These are phyloP conservation scores for Rosa persica DNA, from an alignment of 306 rosid species.

Conservation along the genomic window DNA sequence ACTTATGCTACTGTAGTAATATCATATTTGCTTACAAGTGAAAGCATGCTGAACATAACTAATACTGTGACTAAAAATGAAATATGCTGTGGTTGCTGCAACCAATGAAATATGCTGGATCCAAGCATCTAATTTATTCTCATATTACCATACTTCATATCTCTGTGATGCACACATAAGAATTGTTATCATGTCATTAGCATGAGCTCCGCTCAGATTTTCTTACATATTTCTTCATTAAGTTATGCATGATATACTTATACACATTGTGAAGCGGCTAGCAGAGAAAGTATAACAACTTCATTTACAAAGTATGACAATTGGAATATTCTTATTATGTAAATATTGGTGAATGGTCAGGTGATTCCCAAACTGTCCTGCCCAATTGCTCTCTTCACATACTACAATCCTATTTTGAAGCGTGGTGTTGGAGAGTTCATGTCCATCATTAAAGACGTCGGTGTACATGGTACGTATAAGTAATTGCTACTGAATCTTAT, in stretches of 20 bases:
- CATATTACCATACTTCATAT: background rate
- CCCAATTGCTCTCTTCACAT: constrained; percentile 82
- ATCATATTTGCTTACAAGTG: background rate
- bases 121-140: background rate
- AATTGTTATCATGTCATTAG: background rate
- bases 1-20: background rate
- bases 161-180: background rate
- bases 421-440: constrained; percentile 74
- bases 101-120: background rate
- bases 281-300: background rate
- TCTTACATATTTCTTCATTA: background rate
- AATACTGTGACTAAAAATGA: background rate
- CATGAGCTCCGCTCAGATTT: background rate
- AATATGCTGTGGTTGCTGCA: background rate
- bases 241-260: background rate
- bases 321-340: constrained; percentile 9
- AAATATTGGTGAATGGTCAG: constrained; percentile 41
- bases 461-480: constrained; percentile 60
- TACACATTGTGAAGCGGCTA: background rate
- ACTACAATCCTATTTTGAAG: constrained; percentile 90
- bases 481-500: constrained; percentile 20
- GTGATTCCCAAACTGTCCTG: constrained; percentile 82
- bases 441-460: constrained; percentile 64
- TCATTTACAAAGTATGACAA: background rate
- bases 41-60: background rate